These are phyloP conservation scores for Teratosphaeria viscida DNA, from an alignment of 2,329 filamentous ascomycete species.

Conservation along the genomic window DNA sequence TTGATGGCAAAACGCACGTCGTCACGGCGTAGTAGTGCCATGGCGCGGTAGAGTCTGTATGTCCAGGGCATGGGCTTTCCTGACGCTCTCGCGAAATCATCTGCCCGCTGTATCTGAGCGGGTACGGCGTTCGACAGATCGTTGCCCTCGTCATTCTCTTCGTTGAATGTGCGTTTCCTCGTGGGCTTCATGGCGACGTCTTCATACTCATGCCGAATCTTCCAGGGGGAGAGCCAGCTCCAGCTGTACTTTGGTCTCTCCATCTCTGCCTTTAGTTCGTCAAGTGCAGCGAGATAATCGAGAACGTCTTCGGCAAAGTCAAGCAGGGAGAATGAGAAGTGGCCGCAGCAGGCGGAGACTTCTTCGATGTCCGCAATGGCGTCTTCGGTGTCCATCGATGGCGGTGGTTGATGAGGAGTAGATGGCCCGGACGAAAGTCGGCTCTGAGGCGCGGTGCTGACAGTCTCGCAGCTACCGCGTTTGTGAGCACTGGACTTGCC, in stretches of 20 bases:
- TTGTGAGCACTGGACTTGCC: constrained; percentile 35
- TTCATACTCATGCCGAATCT: neutral
- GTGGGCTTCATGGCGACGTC: neutral
- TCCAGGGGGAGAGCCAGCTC: constrained; percentile 65
- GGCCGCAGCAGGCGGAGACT: constrained; percentile 91
- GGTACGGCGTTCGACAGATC: constrained; percentile 16
- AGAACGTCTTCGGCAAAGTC: constrained; percentile 87
- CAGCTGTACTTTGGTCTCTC: constrained; percentile 55
- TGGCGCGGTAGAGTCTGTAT: constrained; percentile 44
- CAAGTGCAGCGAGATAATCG: constrained; percentile 69
- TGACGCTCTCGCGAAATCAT: constrained; percentile 15
- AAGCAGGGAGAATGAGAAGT: constrained; percentile 86
- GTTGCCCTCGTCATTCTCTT: constrained; percentile 17
- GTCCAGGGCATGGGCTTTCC: constrained; percentile 17
- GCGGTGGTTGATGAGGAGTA: neutral
- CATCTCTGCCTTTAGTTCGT: constrained; percentile 64
- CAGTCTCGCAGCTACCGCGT: neutral
- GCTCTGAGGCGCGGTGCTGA: neutral
- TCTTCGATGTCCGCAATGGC: constrained; percentile 92
- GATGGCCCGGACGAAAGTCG: neutral
- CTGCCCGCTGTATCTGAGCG: constrained; percentile 19
- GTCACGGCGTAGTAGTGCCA: constrained; percentile 50
- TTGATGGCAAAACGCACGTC: constrained; percentile 77
- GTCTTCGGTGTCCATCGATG: constrained; percentile 36
- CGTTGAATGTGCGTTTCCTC: constrained; percentile 5